These are phyloP conservation scores for Russula foetens DNA, from an alignment of 768 basidiomycete species.

Conservation along the genomic window DNA sequence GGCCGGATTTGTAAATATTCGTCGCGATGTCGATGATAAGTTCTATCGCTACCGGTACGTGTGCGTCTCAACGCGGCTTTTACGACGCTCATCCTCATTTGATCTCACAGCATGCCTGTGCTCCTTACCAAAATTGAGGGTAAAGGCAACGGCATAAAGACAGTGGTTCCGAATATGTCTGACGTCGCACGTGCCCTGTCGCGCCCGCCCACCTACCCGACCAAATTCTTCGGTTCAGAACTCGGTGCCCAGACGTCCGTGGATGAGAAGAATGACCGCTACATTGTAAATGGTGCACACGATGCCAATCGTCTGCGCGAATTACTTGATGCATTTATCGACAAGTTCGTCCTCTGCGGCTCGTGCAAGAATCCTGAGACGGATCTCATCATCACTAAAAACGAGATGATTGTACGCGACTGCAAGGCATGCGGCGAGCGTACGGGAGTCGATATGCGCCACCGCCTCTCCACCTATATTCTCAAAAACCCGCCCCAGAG, in stretches of 20 bases:
- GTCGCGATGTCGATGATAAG: slow-evolving; percentile 94
- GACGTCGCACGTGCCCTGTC: slow-evolving; percentile 94
- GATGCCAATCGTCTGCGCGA: slow-evolving; percentile 87
- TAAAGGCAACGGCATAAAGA: slow-evolving; percentile 99
- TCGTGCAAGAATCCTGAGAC: slow-evolving; percentile 99
- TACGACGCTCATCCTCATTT: neutral
- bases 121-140: slow-evolving; percentile 96
- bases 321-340: slow-evolving; percentile 94
- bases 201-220: slow-evolving; percentile 92
- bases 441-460: slow-evolving; percentile 89
- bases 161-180: slow-evolving; percentile 96
- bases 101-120: slow-evolving; percentile 75
- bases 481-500: slow-evolving; percentile 95
- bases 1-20: slow-evolving; percentile 89
- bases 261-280: slow-evolving; percentile 94
- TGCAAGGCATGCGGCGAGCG: slow-evolving; percentile 98
- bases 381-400: slow-evolving; percentile 84
- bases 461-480: slow-evolving; percentile 95
- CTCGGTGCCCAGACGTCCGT: slow-evolving; percentile 95
- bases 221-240: slow-evolving; percentile 99
- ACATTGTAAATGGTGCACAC: slow-evolving; percentile 98
- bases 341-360: slow-evolving; percentile 95
- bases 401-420: slow-evolving; percentile 86
- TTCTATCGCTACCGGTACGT: slow-evolving; percentile 88
- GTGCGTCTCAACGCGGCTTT: neutral